Evolutionary conservation across 1,284 basidiomycete species (phyloP), one percentile per base, ranked within the genome.

Genomic region (Tilletia horrida): DNA sequence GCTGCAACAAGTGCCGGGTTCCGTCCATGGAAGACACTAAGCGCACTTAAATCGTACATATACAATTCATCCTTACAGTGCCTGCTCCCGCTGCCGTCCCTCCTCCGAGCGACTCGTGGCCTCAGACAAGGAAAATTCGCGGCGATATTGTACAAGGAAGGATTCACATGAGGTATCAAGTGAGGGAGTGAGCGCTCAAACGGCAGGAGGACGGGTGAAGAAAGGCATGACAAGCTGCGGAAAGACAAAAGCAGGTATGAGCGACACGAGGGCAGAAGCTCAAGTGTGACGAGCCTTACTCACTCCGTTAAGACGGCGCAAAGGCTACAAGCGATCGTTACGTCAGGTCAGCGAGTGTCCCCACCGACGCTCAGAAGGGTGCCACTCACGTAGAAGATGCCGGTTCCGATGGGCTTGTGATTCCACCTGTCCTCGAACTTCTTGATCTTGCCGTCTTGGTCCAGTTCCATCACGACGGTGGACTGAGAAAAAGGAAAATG

Each of bases 341-440:
- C 16, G 16, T 48, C 45, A 48, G 35, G 11, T 40, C 35, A 40
- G 35, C 35, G 35, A 40, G 11, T 40, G 35, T 11, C 4, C 31
- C 2, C 14, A 62, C 7, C 23, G 7, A 21, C 44, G 4, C 44
- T 70, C 40, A 42, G 11, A 70, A 4, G 0, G 29, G 16, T 4
- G 67, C 67, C 6, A 64, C 63, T 44, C 63, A 64, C 63, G 44
- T 64, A 64, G 4, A 27, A 48, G 16, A 64, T 35, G 14, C 42
- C 42, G 25, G 45, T 64, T 18, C 40, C 18, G 44, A 59, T 48
- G 3, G 71, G 47, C 21, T 72, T 73, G 50, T 73, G 70, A 40
- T 85, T 83, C 87, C 88, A 88, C 71, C 87, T 84, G 71, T 90
- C 88, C 55, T 86, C 84, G 66, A 90, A 82, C 35, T 84, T 84